Evolutionary conservation across 2,329 filamentous ascomycete species (phyloP), one percentile per base, ranked within the genome.

Genomic region (Cadophora sp.): DNA sequence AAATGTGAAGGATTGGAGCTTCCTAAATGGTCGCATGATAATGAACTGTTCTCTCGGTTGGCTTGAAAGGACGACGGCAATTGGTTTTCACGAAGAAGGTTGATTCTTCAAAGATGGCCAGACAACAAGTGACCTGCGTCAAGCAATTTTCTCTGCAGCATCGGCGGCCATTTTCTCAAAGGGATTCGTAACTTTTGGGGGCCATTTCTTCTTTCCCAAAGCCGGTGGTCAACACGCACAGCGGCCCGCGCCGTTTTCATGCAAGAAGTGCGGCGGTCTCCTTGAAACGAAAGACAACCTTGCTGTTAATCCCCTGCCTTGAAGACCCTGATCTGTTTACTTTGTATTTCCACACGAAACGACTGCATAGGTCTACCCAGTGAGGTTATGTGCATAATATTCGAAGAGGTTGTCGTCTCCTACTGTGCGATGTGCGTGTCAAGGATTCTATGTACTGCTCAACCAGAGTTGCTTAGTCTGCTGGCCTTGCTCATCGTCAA

Each of bases 241-340:
- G 51, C 51, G 51, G 51, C 51, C 51, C 51, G 51, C 51, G 27
- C 51, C 51, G 51, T 31, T 31, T 55, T 31, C 51, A 55, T 55
- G 51, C 51, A n/a, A n/a, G n/a, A 27, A 1, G 7, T 12, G 22
- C 16, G 26, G 50, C 50, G 14, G 26, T 14, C 14, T 11, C 26
- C 9, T 29, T 16, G 51, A 55, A 34, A 56, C 27, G 27, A 4
- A 16, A 27, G 27, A 56, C 14, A 34, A 34, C 51, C 51, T 56
- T 14, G 51, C 51, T 27, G 24, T 53, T n/a, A 11, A 14, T 51
- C 11, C 48, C n/a, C 48, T 14, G 19, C 3, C 16, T 31, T 19
- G n/a, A 6, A 22, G 4, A 34, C 19, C 53, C 19, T 34, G 29
- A 12, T 37, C 19, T 58, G 29, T 58, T 58, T 58, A 37, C 16